A percentile compares a stretch with the other conserved stretches of the same genome.
phyloP scores from a whole-genome alignment of 2,329 filamentous ascomycete species.

The Hymenoscyphus linearis region DNA sequence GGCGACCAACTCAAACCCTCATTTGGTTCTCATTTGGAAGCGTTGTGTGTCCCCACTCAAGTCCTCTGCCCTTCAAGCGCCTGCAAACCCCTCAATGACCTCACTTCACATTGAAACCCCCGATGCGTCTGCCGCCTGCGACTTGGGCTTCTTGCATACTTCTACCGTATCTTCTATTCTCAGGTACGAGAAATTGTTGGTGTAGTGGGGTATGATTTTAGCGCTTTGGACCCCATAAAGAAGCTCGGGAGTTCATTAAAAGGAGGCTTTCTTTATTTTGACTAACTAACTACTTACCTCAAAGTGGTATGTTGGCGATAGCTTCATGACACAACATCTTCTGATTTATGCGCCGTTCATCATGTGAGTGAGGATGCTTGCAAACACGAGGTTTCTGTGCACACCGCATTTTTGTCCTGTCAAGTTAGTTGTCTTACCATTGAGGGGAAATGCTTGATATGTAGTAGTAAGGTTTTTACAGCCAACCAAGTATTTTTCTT shows the following conservation, averaged over 20 bases:
- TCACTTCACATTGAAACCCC: neutral
- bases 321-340: neutral
- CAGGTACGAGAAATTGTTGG: neutral
- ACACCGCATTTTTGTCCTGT: neutral
- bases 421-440: neutral
- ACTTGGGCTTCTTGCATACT: neutral
- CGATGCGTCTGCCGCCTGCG: neutral
- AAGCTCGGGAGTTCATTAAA: neutral
- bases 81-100: neutral
- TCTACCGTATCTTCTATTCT: neutral
- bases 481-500: neutral
- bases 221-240: neutral
- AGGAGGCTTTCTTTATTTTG: neutral
- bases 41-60: neutral
- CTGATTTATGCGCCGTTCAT: neutral
- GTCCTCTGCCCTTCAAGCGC: neutral
- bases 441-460: neutral
- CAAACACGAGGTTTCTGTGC: neutral
- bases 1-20: neutral
- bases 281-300: no score
- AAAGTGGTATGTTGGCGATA: neutral
- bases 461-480: no score
- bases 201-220: neutral
- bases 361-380: neutral
- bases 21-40: neutral